A percentile compares a stretch with the other conserved stretches of the same genome.
Evolutionary conservation across 768 basidiomycete genomes (phyloP).

Genomic region (Leucosporidium creatinivorum): DNA sequence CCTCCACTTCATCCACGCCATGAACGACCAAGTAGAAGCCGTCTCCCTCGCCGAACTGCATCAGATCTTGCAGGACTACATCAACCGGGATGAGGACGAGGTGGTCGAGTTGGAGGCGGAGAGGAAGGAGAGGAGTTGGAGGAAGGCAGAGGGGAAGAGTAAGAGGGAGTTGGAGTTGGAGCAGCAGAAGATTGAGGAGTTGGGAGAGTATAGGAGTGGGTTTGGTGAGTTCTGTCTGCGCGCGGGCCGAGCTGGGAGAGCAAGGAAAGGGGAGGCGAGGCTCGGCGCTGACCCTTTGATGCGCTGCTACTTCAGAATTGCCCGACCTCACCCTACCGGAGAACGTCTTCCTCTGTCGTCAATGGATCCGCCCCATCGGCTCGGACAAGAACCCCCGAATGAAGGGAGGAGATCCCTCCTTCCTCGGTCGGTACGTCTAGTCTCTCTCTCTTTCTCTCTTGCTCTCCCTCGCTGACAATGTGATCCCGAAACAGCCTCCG

Average conservation of each 20-base stretch:
- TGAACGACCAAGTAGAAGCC: slow-evolving; percentile 18
- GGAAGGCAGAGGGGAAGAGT: slow-evolving; percentile 28
- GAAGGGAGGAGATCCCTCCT: slow-evolving; percentile 32
- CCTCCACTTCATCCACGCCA: slow-evolving; percentile 27
- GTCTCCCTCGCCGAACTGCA: slow-evolving; percentile 29
- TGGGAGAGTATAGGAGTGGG: slow-evolving; percentile 26
- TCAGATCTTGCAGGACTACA: slow-evolving; percentile 22
- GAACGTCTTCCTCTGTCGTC: slow-evolving; percentile 29
- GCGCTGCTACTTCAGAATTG: slow-evolving; percentile 1
- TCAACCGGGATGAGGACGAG: slow-evolving; percentile 28
- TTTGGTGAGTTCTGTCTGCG: slow-evolving; percentile 30
- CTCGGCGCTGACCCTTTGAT: neutral
- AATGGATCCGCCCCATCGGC: slow-evolving; percentile 24
- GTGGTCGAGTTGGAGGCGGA: slow-evolving; percentile 17
- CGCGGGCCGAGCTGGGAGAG: too few relatives aligned
- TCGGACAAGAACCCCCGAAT: slow-evolving; percentile 7
- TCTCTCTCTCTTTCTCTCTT: neutral
- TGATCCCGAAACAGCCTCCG: slow-evolving; percentile 11
- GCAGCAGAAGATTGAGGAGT: slow-evolving; percentile 9
- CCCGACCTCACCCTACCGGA: slow-evolving; percentile 28
- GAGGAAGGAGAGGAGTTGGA: slow-evolving; percentile 15
- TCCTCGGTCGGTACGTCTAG: slow-evolving; percentile 17
- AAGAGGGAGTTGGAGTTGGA: slow-evolving; percentile 32
- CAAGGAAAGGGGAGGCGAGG: neutral
- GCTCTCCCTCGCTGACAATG: neutral